These are phyloP conservation scores for Trichoderma asperellum DNA, from an alignment of 2,329 filamentous ascomycete species.

Conservation along the genomic window DNA sequence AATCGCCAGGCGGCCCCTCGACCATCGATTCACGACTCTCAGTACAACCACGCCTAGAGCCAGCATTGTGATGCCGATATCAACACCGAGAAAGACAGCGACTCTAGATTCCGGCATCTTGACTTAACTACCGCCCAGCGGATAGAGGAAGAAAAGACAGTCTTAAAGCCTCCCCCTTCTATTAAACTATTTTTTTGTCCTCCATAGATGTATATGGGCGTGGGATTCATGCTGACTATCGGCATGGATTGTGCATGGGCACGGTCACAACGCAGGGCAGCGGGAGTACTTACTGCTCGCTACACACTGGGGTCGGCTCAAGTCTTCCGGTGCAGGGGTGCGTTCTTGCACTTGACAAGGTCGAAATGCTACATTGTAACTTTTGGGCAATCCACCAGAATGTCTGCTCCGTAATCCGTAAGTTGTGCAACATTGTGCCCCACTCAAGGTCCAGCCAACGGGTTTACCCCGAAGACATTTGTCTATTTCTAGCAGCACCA, in stretches of 20 bases:
- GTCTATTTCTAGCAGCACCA: neutral
- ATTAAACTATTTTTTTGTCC: neutral
- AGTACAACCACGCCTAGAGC: neutral
- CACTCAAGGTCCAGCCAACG: neutral
- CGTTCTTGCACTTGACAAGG: constrained; percentile 1
- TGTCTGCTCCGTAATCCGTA: neutral
- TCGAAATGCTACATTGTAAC: neutral
- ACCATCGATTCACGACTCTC: neutral
- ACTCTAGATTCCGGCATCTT: constrained; percentile 6
- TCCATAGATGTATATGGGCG: neutral
- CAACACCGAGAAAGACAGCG: neutral
- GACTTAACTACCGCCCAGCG: neutral
- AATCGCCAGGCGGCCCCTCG: neutral
- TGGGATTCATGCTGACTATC: neutral
- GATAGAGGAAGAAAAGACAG: neutral
- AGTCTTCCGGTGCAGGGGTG: neutral
- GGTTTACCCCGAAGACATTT: neutral
- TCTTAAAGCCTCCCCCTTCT: neutral
- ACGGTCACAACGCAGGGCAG: neutral
- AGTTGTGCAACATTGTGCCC: neutral
- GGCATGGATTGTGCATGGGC: neutral
- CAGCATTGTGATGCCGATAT: neutral
- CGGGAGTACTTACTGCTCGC: neutral
- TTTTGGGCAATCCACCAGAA: too few species aligned
- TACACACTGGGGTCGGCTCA: neutral